Evolutionary conservation across 768 basidiomycete genomes (phyloP).

Genomic region (Leccinum subtestaceum): DNA sequence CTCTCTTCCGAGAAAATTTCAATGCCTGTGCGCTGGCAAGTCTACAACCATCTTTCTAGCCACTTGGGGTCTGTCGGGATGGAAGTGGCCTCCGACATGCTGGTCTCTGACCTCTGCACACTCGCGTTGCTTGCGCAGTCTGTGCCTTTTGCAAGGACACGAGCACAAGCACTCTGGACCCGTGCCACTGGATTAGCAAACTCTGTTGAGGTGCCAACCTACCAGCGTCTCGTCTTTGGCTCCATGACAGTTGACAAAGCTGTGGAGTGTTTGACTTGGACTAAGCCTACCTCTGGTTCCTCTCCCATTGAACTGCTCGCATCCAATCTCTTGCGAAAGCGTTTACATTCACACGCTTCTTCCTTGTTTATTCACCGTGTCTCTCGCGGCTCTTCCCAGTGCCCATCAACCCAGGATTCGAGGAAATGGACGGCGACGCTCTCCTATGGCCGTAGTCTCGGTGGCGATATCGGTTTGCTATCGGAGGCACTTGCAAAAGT

Average conservation of each 20-base stretch:
- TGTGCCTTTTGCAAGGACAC: conserved; percentile 34
- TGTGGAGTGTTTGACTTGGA: conserved; percentile 33
- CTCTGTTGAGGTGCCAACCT: conserved; percentile 34
- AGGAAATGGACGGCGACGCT: conserved; percentile 48
- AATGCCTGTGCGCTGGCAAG: conserved; percentile 44
- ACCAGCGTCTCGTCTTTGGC: conserved; percentile 56
- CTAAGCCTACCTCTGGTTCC: conserved; percentile 11
- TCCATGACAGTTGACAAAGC: conserved; percentile 56
- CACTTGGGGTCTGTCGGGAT: not conserved
- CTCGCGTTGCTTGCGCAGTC: conserved; percentile 55
- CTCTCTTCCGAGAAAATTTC: conserved; percentile 31
- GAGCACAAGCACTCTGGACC: conserved; percentile 46
- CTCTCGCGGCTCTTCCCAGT: conserved; percentile 19
- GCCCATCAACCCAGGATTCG: conserved; percentile 22
- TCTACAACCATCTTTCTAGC: conserved; percentile 51
- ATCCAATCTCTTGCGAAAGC: conserved; percentile 45
- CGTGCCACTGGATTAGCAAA: conserved; percentile 29
- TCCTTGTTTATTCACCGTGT: conserved; percentile 52
- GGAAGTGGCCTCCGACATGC: conserved; percentile 28
- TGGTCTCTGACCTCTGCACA: conserved; percentile 51
- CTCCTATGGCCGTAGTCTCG: conserved; percentile 60
- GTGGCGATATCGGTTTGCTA: conserved; percentile 53
- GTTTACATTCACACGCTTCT: conserved; percentile 51
- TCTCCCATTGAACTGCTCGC: conserved; percentile 53
- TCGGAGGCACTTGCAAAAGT: conserved; percentile 56